These are phyloP conservation scores for Nitzschia palea DNA, from an alignment of 108 stramenopile species.

Conservation along the genomic window DNA sequence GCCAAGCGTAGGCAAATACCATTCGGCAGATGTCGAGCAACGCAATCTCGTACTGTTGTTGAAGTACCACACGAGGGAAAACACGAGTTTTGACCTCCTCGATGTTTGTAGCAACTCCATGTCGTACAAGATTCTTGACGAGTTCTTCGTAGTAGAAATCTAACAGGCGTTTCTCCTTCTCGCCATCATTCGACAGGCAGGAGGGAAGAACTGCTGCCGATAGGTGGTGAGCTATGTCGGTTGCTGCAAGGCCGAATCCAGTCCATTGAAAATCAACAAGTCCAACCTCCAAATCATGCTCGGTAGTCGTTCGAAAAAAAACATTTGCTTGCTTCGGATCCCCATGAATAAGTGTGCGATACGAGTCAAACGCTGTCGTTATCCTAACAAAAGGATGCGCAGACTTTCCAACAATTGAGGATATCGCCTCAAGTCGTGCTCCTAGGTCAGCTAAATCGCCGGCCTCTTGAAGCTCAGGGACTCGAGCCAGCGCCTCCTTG, in stretches of 20 bases:
- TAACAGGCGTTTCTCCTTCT: constrained; percentile 38
- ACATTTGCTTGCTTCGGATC: constrained; percentile 79
- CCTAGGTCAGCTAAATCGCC: constrained; percentile 41
- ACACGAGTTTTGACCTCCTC: constrained; percentile 31
- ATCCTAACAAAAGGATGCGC: constrained; percentile 53
- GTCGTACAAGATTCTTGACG: constrained; percentile 37
- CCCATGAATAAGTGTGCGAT: constrained; percentile 68
- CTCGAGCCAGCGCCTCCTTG: constrained; percentile 23
- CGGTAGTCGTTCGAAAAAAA: constrained; percentile 40
- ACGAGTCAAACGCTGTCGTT: constrained; percentile 13
- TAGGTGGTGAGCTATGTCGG: constrained; percentile 70
- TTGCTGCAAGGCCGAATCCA: constrained; percentile 76
- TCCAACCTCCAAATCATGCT: constrained; percentile 46
- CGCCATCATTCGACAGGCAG: constrained; percentile 38
- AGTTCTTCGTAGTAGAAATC: constrained; percentile 46
- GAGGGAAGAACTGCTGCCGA: constrained; percentile 43
- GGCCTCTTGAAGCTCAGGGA: constrained; percentile 30
- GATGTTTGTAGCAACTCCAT: constrained; percentile 34
- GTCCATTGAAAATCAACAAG: constrained; percentile 78
- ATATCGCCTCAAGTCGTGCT: constrained; percentile 44
- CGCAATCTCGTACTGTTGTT: constrained; percentile 56
- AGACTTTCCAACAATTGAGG: constrained; percentile 28
- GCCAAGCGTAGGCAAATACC: constrained; percentile 71
- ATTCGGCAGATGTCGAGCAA: constrained; percentile 62
- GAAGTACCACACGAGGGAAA: constrained; percentile 40